phyloP scores from a whole-genome alignment of 805 yeast genomes.

The Zygosaccharomyces kombuchaensis region DNA sequence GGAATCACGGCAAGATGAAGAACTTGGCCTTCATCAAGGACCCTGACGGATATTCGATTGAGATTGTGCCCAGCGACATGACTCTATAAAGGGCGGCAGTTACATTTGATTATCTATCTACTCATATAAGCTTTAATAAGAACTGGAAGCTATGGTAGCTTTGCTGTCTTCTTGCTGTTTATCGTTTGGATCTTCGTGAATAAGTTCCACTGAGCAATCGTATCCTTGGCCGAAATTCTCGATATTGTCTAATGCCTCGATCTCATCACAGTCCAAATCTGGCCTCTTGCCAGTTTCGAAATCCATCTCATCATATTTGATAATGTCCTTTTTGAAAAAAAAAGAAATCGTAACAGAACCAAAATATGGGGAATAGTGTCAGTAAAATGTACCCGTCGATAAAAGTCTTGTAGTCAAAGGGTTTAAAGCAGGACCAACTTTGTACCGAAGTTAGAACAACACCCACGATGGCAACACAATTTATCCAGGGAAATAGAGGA shows the following conservation, averaged over 20 bases:
- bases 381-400: slow-evolving; percentile 60
- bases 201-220: not conserved
- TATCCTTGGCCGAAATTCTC: not conserved
- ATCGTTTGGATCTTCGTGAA: not conserved
- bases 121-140: not conserved
- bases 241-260: slow-evolving; percentile 2
- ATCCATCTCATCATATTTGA: slow-evolving; percentile 43
- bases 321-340: slow-evolving; percentile 40
- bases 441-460: slow-evolving; percentile 42
- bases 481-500: slow-evolving; percentile 39
- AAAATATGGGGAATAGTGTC: slow-evolving; percentile 49
- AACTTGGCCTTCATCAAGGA: slow-evolving; percentile 72
- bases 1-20: slow-evolving; percentile 51
- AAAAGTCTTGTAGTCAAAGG: slow-evolving; percentile 46
- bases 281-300: slow-evolving; percentile 49
- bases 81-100: slow-evolving; percentile 9
- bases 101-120: not conserved
- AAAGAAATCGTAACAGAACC: slow-evolving; percentile 39
- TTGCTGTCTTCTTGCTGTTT: not conserved
- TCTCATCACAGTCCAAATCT: slow-evolving; percentile 28
- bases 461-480: slow-evolving; percentile 40
- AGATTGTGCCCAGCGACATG: slow-evolving; percentile 49
- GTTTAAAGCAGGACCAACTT: slow-evolving; percentile 48
- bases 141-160: not conserved
- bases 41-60: slow-evolving; percentile 88